These are phyloP conservation scores for Rhizoclosmatium globosum DNA, from an alignment of 192 early-diverging fungal genomes.

Conservation along the genomic window DNA sequence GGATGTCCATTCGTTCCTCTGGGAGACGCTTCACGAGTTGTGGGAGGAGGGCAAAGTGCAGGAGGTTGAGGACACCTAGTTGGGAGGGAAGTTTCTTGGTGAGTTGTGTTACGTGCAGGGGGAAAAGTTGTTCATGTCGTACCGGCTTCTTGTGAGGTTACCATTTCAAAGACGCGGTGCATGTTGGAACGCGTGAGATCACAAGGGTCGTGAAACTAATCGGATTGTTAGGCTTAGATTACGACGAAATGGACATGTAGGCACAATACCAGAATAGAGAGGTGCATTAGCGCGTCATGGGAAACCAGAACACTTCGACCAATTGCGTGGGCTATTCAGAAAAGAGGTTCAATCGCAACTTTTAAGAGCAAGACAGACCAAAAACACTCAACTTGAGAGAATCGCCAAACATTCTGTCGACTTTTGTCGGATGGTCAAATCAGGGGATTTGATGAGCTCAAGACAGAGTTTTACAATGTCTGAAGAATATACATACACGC, in stretches of 20 bases:
- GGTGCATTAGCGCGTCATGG: slow-evolving; percentile 20
- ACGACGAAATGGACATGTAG: not conserved
- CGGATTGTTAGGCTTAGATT: not conserved
- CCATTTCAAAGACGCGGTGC: slow-evolving; percentile 46
- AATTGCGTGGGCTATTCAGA: slow-evolving; percentile 49
- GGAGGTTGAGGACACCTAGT: slow-evolving; percentile 40
- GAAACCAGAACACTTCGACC: slow-evolving; percentile 52
- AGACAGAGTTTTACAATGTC: slow-evolving; percentile 21
- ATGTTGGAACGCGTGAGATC: slow-evolving; percentile 51
- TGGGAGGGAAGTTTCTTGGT: slow-evolving; percentile 17
- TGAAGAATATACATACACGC: not conserved
- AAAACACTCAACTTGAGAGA: slow-evolving; percentile 40
- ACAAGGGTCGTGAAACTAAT: slow-evolving; percentile 55
- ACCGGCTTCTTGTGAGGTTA: slow-evolving; percentile 50
- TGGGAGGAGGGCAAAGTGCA: slow-evolving; percentile 34
- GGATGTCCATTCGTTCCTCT: slow-evolving; percentile 55
- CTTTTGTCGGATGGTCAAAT: slow-evolving; percentile 59
- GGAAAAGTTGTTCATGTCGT: slow-evolving; percentile 6
- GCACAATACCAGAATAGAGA: slow-evolving; percentile 40
- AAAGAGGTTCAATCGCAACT: not conserved
- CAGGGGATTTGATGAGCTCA: slow-evolving; percentile 25
- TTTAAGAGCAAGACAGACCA: not conserved
- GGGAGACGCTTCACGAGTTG: slow-evolving; percentile 47
- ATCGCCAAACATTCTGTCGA: slow-evolving; percentile 55
- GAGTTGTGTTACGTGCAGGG: slow-evolving; percentile 13